phyloP scores from a whole-genome alignment of 805 yeast genomes.

The Monosporozyma unispora region DNA sequence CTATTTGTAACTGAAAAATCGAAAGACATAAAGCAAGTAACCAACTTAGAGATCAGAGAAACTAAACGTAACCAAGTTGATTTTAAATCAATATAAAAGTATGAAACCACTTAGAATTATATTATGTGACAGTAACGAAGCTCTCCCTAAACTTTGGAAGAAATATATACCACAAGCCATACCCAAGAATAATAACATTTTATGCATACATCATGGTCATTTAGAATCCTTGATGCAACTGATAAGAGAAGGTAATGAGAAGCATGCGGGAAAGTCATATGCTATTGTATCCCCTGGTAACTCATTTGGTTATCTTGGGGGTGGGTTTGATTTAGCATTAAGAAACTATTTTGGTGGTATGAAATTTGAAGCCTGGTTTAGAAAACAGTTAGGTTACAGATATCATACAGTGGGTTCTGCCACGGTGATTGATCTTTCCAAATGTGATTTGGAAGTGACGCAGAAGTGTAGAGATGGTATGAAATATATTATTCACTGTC shows the following conservation, averaged over 20 bases:
- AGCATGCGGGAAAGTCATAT: conserved; percentile 5
- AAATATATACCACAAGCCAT: conserved; percentile 7
- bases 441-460: conserved; percentile 4
- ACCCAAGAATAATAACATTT: conserved; percentile 5
- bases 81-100: not conserved
- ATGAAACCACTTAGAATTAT: conserved; percentile 11
- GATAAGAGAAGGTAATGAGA: not conserved
- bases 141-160: conserved; percentile 13
- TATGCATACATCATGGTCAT: conserved; percentile 11
- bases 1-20: not conserved
- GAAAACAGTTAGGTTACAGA: conserved; percentile 13
- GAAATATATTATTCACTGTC: conserved; percentile 24
- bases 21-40: not conserved
- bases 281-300: conserved; percentile 45
- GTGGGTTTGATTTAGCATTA: conserved; percentile 40
- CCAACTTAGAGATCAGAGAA: not conserved
- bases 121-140: conserved; percentile 17
- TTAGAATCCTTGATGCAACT: conserved; percentile 8
- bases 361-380: conserved; percentile 24
- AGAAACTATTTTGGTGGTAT: conserved; percentile 19
- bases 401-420: conserved; percentile 24
- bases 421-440: conserved; percentile 15
- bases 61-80: no score
- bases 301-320: conserved; percentile 41
- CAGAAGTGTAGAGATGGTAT: conserved; percentile 5